Evolutionary conservation across 2,329 filamentous ascomycete species (phyloP).

Genomic region (Penicillium sp.): DNA sequence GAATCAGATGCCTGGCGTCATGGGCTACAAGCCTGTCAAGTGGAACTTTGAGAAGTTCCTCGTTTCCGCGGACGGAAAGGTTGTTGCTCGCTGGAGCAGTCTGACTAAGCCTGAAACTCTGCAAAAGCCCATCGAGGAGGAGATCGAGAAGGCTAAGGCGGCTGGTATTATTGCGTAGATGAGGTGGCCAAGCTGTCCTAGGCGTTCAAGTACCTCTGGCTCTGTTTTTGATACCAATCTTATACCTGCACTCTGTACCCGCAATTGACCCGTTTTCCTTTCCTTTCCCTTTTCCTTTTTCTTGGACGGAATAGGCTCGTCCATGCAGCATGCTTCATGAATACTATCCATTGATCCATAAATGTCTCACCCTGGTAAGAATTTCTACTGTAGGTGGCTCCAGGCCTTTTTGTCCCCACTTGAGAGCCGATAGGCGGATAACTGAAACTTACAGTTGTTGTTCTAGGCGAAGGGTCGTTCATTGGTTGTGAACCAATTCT

Average conservation of each 20-base stretch:
- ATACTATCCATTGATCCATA: neutral
- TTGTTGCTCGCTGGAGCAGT: conserved; percentile 85
- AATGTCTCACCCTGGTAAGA: no score
- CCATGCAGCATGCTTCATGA: neutral
- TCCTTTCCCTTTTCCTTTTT: no score
- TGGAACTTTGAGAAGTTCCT: conserved; percentile 99
- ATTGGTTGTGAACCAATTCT: no score
- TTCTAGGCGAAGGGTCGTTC: no score
- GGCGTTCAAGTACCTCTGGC: conserved; percentile 1
- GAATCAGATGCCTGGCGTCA: conserved; percentile 72
- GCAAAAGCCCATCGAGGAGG: conserved; percentile 74
- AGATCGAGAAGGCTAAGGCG: conserved; percentile 64
- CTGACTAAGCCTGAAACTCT: conserved; percentile 83
- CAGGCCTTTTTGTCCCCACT: no score
- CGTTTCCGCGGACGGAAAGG: conserved; percentile 80
- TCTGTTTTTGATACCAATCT: conserved; percentile 3
- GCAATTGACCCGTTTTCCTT: neutral
- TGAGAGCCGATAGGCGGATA: no score
- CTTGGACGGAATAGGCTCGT: neutral
- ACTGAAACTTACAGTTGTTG: no score
- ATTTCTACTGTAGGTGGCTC: no score
- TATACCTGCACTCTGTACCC: conserved; percentile 14
- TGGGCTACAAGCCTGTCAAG: conserved; percentile 91
- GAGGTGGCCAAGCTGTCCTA: conserved; percentile 31
- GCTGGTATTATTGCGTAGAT: conserved; percentile 31